Conservation (phyloP, 805 yeast genomes). For the Henningerozyma blattae region DNA sequence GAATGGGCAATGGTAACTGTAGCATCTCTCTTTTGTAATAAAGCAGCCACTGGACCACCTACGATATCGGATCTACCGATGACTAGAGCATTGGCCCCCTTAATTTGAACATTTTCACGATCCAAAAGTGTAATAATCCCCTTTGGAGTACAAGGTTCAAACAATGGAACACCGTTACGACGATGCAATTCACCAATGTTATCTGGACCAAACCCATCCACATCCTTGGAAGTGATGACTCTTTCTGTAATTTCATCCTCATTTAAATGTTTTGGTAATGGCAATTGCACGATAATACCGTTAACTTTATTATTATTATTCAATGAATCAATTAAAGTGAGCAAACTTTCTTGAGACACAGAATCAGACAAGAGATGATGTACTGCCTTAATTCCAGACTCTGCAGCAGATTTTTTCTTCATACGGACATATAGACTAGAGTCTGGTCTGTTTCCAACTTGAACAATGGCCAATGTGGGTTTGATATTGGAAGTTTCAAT, state of each 20-base stretch:
- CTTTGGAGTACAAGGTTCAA: conserved; percentile 91
- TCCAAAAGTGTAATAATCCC: conserved; percentile 71
- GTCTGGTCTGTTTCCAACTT: conserved; percentile 85
- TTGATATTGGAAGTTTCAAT: conserved; percentile 42
- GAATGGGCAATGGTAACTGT: conserved; percentile 88
- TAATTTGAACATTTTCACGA: conserved; percentile 48
- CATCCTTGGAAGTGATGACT: conserved; percentile 77
- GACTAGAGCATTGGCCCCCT: conserved; percentile 84
- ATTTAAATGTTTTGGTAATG: conserved; percentile 69
- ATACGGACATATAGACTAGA: conserved; percentile 84
- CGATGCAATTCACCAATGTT: conserved; percentile 88
- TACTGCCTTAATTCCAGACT: conserved; percentile 63
- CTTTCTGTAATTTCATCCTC: conserved; percentile 73
- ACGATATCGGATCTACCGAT: conserved; percentile 94
- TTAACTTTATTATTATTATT: conserved; percentile 69
- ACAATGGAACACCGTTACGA: conserved; percentile 70
- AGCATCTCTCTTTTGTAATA: conserved; percentile 67
- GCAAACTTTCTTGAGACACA: conserved; percentile 45
- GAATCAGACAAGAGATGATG: conserved; percentile 53
- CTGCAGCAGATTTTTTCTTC: conserved; percentile 82
- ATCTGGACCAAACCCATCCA: conserved; percentile 84
- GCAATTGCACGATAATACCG: conserved; percentile 84
- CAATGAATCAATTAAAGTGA: conserved; percentile 46
- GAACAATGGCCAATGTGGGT: conserved; percentile 74
- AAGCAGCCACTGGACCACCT: conserved; percentile 83